Evolutionary conservation across 345 rosid genomes (phyloP).

Genomic region (Lepidium didymum): DNA sequence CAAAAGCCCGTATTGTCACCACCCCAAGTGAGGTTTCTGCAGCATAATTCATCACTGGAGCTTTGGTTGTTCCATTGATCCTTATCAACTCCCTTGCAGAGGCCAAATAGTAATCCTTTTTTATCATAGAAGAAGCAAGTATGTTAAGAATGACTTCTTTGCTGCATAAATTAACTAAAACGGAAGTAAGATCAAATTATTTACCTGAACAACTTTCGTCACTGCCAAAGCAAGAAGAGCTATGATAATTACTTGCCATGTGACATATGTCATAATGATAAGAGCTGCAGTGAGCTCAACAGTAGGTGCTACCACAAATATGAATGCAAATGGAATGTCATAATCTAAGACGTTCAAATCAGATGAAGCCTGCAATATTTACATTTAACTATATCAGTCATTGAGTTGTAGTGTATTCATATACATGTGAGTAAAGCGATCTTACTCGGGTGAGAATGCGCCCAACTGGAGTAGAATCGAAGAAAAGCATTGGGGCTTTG

Average conservation of each 20-base stretch:
- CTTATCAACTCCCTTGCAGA: slow-evolving; percentile 78
- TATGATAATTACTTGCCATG: slow-evolving; percentile 74
- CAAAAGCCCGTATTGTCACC: slow-evolving; percentile 78
- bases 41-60: slow-evolving; percentile 86
- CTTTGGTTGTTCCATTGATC: slow-evolving; percentile 88
- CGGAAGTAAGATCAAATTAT: background rate
- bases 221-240: slow-evolving; percentile 50
- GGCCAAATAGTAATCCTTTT: slow-evolving; percentile 63
- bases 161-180: background rate
- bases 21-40: slow-evolving; percentile 85
- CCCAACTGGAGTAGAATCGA: slow-evolving; percentile 73
- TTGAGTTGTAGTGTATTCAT: background rate
- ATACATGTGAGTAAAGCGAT: background rate
- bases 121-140: background rate
- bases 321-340: slow-evolving; percentile 47
- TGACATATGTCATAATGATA: slow-evolving; percentile 54
- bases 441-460: slow-evolving; percentile 73
- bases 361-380: slow-evolving; percentile 57
- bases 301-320: slow-evolving; percentile 32
- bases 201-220: slow-evolving; percentile 54
- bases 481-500: slow-evolving; percentile 73
- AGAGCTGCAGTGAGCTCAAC: slow-evolving; percentile 40
- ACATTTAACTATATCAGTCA: background rate
- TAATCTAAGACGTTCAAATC: slow-evolving; percentile 61
- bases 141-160: background rate